Base-by-base conservation (phyloP, 2,329 filamentous ascomycete genomes). In the Lomentospora prolificans region DNA sequence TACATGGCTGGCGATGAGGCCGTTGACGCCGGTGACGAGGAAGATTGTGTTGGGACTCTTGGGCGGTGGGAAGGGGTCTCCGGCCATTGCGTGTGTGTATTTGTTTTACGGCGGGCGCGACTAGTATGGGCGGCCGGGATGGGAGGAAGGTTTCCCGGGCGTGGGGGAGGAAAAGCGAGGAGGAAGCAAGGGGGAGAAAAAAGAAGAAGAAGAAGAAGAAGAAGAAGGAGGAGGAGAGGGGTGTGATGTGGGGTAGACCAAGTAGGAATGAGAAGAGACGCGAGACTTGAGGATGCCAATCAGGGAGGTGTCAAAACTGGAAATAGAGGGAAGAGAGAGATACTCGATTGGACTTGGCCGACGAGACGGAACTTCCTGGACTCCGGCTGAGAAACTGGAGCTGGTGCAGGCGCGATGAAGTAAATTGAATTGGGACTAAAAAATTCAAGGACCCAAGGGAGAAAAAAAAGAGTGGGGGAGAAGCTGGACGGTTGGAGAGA, bases 11-110 rank as follows among this genome's bases (percentile, higher is more conserved):
- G 54, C 57, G 8, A 58, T 30, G 44, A 57, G 33, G 24, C 57
- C 54, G 36, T 57, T 58, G 7, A 50, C 55, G 27, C 57, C 57
- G 10, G 57, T 58, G 39, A 56, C 44, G 50, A 58, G 57, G 50
- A 58, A 48, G 14, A 50, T 41, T 39, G 54, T 33, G 24, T 39
- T 41, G 17, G 50, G 27, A n/a, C 28, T 53, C 22, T 39, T 33
- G 51, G 51, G 30, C 30, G 30, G 51, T 2, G 48, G 48, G 24
- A 50, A 30, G 22, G 10, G 12, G 48, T 50, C 48, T 25, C 19
- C 12, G 12, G 48, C 17, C 48, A 30, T 50, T 27, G 41, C 22
- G 41, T 9, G 41, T 19, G 39, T 5, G 44, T 51, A 14, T 51
- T 4, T 19, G 24, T 25, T 51, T 30, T 12, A n/a, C n/a, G 12